phyloP scores from a whole-genome alignment of 345 rosid species.

The Brassica nigra region DNA sequence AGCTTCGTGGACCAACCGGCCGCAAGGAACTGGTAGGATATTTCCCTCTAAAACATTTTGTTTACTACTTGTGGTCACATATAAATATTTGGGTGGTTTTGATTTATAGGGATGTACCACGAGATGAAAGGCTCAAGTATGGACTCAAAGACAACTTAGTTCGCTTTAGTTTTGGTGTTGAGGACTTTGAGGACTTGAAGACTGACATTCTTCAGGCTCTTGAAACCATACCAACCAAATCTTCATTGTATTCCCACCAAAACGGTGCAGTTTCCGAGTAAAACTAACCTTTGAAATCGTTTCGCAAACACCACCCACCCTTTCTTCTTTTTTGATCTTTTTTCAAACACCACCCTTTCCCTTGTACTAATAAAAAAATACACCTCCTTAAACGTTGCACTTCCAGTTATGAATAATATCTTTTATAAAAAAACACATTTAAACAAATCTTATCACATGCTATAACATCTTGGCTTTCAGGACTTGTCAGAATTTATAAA shows the following conservation, averaged over 20 bases:
- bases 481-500: slow-evolving; percentile 18
- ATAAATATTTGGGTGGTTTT: not conserved
- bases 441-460: slow-evolving; percentile 3
- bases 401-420: not conserved
- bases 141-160: slow-evolving; percentile 88
- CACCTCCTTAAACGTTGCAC: too few species aligned
- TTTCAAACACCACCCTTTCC: too few species aligned
- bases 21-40: slow-evolving; percentile 55
- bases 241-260: not conserved
- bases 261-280: not conserved
- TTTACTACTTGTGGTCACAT: not conserved
- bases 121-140: not conserved
- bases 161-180: slow-evolving; percentile 93
- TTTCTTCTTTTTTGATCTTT: too few species aligned
- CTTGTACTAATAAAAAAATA: too few species aligned
- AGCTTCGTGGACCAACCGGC: slow-evolving; percentile 93
- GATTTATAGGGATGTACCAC: slow-evolving; percentile 1
- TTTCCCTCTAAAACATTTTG: too few species aligned
- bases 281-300: not conserved
- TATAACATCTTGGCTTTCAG: slow-evolving; percentile 29
- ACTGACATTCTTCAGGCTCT: slow-evolving; percentile 80
- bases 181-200: slow-evolving; percentile 84
- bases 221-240: not conserved
- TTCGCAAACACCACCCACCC: not conserved
- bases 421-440: not conserved